Evolutionary conservation across 139 green algal genomes (phyloP).

Genomic region (Micractinium sp.): DNA sequence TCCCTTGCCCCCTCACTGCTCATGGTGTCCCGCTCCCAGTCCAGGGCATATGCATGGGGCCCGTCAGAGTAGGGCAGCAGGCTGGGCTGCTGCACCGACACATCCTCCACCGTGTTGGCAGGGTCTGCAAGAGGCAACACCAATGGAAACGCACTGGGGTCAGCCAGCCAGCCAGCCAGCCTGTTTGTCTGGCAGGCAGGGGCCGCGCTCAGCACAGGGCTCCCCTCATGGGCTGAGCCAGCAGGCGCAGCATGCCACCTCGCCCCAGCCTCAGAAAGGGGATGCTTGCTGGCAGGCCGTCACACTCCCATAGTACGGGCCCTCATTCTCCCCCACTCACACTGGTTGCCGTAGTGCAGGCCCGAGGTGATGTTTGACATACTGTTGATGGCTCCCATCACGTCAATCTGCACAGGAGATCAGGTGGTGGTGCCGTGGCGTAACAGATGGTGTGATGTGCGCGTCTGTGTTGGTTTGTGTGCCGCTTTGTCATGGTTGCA

Average conservation of each 20-base stretch:
- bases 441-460: too few species aligned
- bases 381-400: not conserved
- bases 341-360: constrained; percentile 2
- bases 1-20: not conserved
- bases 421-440: too few species aligned
- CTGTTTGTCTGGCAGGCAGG: not conserved
- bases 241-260: not conserved
- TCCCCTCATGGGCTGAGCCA: too few species aligned
- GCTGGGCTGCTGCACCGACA: not conserved
- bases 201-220: not conserved
- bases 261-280: not conserved
- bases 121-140: not conserved
- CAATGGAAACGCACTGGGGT: not conserved
- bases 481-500: too few species aligned
- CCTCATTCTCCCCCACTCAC: not conserved
- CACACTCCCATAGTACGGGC: too few species aligned
- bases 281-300: too few species aligned
- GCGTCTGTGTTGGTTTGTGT: not conserved
- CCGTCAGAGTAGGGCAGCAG: not conserved
- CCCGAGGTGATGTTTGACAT: not conserved
- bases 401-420: not conserved
- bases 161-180: not conserved
- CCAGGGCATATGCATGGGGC: not conserved
- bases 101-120: not conserved
- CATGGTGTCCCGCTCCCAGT: not conserved